A percentile compares a stretch with the other conserved stretches of the same genome.
These are phyloP conservation scores for Apium graveolens DNA, from an alignment of 129 eudicot genomes.

Conservation along the genomic window DNA sequence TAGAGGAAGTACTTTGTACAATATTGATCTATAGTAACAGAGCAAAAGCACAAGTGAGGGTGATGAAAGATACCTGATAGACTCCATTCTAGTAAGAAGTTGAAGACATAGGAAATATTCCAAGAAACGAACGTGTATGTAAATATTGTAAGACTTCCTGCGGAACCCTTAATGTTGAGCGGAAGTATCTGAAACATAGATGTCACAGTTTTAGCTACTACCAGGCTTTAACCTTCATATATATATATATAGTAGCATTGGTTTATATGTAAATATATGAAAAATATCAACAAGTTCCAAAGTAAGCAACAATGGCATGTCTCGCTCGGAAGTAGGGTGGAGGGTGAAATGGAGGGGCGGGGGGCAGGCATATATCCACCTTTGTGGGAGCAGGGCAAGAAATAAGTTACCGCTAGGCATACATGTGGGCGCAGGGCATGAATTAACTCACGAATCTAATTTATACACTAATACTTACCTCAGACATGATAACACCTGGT, in stretches of 20 bases:
- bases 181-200: conserved; percentile 19
- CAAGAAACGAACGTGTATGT: conserved; percentile 10
- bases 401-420: no score
- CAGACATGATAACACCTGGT: conserved; percentile 24
- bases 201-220: not conserved
- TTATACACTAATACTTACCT: conserved; percentile 3
- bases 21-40: not conserved
- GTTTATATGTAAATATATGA: not conserved
- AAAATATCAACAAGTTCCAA: not conserved
- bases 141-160: conserved; percentile 18
- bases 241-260: not conserved
- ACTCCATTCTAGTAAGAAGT: conserved; percentile 26
- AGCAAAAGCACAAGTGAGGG: not conserved
- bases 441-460: no score
- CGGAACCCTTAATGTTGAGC: conserved; percentile 19
- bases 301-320: no score
- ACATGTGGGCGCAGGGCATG: no score
- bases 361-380: no score
- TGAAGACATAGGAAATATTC: conserved; percentile 13
- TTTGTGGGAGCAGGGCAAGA: no score
- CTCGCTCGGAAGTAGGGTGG: no score
- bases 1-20: not conserved
- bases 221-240: not conserved
- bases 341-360: no score
- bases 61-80: conserved; percentile 12